Evolutionary conservation across 176 grass and related monocot species (phyloP), one percentile per base, ranked within the genome.

Genomic region (Aegilops tauschii): DNA sequence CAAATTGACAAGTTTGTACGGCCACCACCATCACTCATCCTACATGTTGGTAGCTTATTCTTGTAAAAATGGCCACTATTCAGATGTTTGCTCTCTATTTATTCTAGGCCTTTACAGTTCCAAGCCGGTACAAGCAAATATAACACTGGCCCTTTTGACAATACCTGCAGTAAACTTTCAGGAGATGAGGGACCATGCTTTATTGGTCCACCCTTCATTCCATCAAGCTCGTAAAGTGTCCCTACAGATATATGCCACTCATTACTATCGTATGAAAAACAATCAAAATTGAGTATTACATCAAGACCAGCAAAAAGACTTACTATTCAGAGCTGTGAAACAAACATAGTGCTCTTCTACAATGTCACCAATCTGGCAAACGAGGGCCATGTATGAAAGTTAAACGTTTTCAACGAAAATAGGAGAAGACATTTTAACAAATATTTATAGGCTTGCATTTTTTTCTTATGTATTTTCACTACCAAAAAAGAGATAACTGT

Each of bases 181-280:
- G 62, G 35, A 82, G 71, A 86, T 40, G 49, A 78, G 37, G 63
- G 27, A 8, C 79, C 50, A 5, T 64, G 88, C 11, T 77, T 82
- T 82, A 78, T 63, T 71, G 78, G 88, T 68, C 71, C 83, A 78
- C 47, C 16, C 72, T 86, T 90, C 72, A 90, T 90, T 11, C 83
- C 88, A 69, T 90, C 88, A 36, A 90, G 83, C 64, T 78, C 88
- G 77, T 82, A 86, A 25, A 90, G 88, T 63, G 63, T 86, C 62
- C 83, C 83, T 90, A 71, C 29, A 61, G 69, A 36, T n/a, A 25
- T 8, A 82, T 50, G 13, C 1, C 23, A 20, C 45, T 82, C 36
- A 35, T 86, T 70, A 25, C 31, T 68, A 30, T 81, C 32, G 13
- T 68, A 3, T 11, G 75, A 76, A 89, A 89, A 28, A 45, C 3